Evolutionary conservation across 2,329 filamentous ascomycete species (phyloP), one percentile per base, ranked within the genome.

Genomic region (Pezizomycotina sp.): DNA sequence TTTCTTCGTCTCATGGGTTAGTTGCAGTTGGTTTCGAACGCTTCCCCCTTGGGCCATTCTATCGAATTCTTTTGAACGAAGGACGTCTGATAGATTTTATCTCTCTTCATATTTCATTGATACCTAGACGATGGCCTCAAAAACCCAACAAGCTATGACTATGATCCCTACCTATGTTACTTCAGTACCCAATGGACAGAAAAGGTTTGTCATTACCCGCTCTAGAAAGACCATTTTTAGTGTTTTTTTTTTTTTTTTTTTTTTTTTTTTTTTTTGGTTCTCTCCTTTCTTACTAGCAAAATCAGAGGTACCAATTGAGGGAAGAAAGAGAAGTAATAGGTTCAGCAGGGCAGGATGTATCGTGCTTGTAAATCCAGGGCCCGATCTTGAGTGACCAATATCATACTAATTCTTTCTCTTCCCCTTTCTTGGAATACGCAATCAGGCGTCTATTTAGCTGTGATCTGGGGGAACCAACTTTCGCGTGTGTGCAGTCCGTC

Each of bases 391-490:
- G n/a, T n/a, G n/a, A n/a, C n/a, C n/a, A n/a, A n/a, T n/a, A n/a
- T n/a, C n/a, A n/a, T n/a, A n/a, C n/a, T n/a, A n/a, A n/a, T n/a
- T n/a, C n/a, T n/a, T n/a, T n/a, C n/a, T n/a, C n/a, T n/a, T n/a
- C n/a, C n/a, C n/a, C n/a, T n/a, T n/a, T n/a, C n/a, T n/a, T n/a
- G n/a, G n/a, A n/a, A n/a, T n/a, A n/a, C n/a, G n/a, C n/a, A n/a
- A n/a, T 51, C 91, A 82, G 89, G 89, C 30, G 66, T 93, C 24
- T 98, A 93, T 61, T 74, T 98, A 55, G 86, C 89, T 24, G 84
- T 98, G 89, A 98, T 55, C 69, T 98, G n/a, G 89, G 89, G 89
- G 89, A 52, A 98, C 89, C 47, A 98, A 98, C 63, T 92, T 95
- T 61, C 78, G 89, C 51, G 89, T 98, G 53, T 98, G 89, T 63